Percentiles rank a stretch among this genome's conserved stretches.
These are phyloP conservation scores for Penicillium sp. DNA, from an alignment of 2,329 filamentous ascomycete species.

Conservation along the genomic window DNA sequence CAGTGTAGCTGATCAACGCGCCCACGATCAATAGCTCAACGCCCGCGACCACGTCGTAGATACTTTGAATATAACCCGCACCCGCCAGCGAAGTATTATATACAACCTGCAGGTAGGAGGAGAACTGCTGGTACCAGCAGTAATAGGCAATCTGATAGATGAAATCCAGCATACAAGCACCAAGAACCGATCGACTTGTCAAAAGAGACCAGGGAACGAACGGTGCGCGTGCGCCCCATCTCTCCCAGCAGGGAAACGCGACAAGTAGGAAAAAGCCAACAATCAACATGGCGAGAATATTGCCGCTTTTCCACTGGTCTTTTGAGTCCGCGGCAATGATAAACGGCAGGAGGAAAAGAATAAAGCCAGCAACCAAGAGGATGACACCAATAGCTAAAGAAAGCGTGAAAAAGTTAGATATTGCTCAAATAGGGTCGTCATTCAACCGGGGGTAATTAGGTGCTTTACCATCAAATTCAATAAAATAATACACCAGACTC, in stretches of 20 bases:
- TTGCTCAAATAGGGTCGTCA: too few relatives aligned
- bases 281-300: conserved; percentile 55
- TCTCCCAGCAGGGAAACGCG: conserved; percentile 59
- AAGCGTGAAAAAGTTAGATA: neutral
- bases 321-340: conserved; percentile 49
- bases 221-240: conserved; percentile 54
- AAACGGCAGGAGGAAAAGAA: conserved; percentile 67
- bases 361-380: conserved; percentile 61
- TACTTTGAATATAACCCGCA: conserved; percentile 50
- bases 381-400: conserved; percentile 57
- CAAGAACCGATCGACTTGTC: conserved; percentile 27
- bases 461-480: conserved; percentile 63
- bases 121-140: conserved; percentile 36
- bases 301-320: conserved; percentile 44
- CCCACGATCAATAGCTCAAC: conserved; percentile 60
- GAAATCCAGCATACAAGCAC: conserved; percentile 32
- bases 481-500: conserved; percentile 55
- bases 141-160: conserved; percentile 36
- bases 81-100: conserved; percentile 34
- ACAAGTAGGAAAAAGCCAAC: conserved; percentile 59
- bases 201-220: conserved; percentile 60
- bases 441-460: too few relatives aligned
- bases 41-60: conserved; percentile 58
- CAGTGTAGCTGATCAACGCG: conserved; percentile 54
- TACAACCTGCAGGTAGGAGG: conserved; percentile 29